Conservation (phyloP, 2,329 filamentous ascomycete species). For the Gyromitra esculenta region DNA sequence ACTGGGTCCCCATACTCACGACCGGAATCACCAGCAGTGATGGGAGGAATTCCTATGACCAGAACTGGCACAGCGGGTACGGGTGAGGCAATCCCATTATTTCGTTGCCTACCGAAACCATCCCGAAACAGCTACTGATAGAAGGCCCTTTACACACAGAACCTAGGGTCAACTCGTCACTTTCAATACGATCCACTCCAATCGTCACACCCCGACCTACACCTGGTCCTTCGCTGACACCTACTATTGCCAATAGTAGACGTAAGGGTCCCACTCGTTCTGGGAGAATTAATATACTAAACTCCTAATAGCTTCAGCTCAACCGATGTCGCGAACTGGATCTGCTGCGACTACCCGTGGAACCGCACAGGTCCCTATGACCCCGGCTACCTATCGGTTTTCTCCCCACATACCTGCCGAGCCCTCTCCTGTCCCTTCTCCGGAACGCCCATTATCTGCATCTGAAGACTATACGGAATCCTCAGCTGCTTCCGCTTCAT, state of each 20-base stretch:
- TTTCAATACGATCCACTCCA: conserved; percentile 48
- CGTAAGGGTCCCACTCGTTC: conserved; percentile 26
- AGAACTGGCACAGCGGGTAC: conserved; percentile 53
- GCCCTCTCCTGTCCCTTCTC: conserved; percentile 36
- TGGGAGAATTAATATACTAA: conserved; percentile 26
- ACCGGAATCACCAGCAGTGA: conserved; percentile 51
- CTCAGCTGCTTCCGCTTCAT: conserved; percentile 45
- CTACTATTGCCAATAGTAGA: conserved; percentile 30
- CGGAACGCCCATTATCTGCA: conserved; percentile 41
- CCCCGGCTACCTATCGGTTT: conserved; percentile 30
- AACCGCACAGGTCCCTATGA: conserved; percentile 10
- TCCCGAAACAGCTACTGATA: conserved; percentile 18
- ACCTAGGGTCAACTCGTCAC: conserved; percentile 32
- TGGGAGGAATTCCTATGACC: conserved; percentile 52
- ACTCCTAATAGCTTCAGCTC: conserved; percentile 41
- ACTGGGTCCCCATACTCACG: conserved; percentile 53
- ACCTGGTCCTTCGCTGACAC: conserved; percentile 35
- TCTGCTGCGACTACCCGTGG: conserved; percentile 51
- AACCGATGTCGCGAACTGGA: conserved; percentile 54
- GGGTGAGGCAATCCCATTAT: conserved; percentile 41
- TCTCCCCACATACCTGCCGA: conserved; percentile 37
- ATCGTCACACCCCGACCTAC: conserved; percentile 41
- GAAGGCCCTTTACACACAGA: conserved; percentile 27
- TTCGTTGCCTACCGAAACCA: neutral
- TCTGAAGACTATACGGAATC: conserved; percentile 50